Conservation (phyloP, 2,329 filamentous ascomycete genomes). For the Botrytis porri region DNA sequence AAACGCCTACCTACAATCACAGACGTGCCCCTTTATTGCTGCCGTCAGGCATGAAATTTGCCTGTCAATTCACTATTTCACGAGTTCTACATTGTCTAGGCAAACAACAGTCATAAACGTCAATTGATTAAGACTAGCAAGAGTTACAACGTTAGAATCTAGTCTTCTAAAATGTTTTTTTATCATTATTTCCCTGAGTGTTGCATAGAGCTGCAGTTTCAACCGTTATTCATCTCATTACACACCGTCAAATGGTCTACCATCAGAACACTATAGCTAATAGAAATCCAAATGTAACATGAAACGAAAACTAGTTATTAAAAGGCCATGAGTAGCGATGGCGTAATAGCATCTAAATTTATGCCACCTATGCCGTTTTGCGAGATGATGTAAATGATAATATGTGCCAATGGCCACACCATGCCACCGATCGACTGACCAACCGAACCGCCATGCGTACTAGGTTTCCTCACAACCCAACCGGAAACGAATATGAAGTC, state of each 20-base stretch:
- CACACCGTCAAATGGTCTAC: neutral
- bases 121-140: neutral
- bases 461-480: neutral
- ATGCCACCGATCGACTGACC: neutral
- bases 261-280: neutral
- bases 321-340: neutral
- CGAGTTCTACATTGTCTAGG: neutral
- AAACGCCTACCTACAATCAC: neutral
- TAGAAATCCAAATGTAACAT: neutral
- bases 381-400: neutral
- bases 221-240: neutral
- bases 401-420: neutral
- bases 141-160: neutral
- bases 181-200: neutral
- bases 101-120: neutral
- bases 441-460: neutral
- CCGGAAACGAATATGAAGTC: slow-evolving; percentile 8
- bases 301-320: neutral
- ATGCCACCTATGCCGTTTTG: slow-evolving; percentile 1
- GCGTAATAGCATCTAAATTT: slow-evolving; percentile 3
- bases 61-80: neutral
- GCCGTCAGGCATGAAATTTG: neutral
- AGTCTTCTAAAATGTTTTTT: no score
- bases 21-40: neutral
- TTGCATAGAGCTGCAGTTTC: neutral